These are phyloP conservation scores for Sphaceloma murrayae DNA, from an alignment of 2,329 filamentous ascomycete genomes.

Conservation along the genomic window DNA sequence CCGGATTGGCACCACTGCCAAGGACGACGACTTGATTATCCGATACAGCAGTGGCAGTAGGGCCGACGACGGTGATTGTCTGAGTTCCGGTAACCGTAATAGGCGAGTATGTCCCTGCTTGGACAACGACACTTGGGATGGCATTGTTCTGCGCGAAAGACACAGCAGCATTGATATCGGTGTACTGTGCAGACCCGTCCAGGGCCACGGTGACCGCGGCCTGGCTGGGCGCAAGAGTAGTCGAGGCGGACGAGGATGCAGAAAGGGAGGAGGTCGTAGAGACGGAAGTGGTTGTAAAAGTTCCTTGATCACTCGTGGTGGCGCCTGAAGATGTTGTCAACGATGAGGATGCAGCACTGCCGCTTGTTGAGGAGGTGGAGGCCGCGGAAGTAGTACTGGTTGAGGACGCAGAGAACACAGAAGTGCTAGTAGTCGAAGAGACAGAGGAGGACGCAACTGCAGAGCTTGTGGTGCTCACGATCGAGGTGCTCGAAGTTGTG, in stretches of 20 bases:
- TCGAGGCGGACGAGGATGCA: too few species aligned
- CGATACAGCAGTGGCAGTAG: constrained; percentile 19
- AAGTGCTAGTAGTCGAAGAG: neutral
- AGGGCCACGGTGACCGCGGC: constrained; percentile 37
- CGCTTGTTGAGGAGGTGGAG: neutral
- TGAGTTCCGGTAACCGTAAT: constrained; percentile 34
- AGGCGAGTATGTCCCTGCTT: constrained; percentile 37
- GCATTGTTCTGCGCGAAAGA: constrained; percentile 35
- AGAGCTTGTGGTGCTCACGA: too few species aligned
- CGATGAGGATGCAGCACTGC: constrained; percentile 4
- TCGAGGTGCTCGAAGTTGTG: constrained; percentile 19
- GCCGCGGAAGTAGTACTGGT: neutral
- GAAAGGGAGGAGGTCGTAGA: constrained; percentile 11
- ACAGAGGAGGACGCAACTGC: neutral
- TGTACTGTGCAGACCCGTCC: constrained; percentile 34
- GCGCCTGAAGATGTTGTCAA: neutral
- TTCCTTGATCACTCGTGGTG: neutral
- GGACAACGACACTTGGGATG: constrained; percentile 37
- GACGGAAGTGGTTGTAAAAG: neutral
- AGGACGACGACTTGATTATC: constrained; percentile 33
- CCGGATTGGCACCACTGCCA: constrained; percentile 20
- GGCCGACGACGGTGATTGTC: constrained; percentile 36
- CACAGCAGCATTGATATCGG: constrained; percentile 29
- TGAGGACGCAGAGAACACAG: constrained; percentile 12
- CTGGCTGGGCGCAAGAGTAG: constrained; percentile 10